Evolutionary conservation across 2,329 filamentous ascomycete species (phyloP).

Genomic region (Tolypocladium amazonense): DNA sequence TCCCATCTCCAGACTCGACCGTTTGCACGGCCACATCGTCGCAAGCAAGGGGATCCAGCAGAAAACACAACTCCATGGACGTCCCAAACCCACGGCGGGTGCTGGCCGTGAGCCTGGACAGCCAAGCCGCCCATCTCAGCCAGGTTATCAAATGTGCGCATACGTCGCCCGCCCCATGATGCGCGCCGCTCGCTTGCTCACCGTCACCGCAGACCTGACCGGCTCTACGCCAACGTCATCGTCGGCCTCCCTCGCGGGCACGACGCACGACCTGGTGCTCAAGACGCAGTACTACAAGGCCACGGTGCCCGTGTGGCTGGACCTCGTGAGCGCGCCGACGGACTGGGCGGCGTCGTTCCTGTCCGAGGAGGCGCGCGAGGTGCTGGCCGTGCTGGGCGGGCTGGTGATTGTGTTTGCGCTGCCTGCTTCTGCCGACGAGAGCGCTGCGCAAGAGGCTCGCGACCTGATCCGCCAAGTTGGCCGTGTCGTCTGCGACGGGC

Average conservation of each 20-base stretch:
- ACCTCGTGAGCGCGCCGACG: constrained; percentile 38
- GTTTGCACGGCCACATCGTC: not conserved
- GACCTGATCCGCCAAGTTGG: constrained; percentile 41
- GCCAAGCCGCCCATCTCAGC: constrained; percentile 33
- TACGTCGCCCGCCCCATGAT: not conserved
- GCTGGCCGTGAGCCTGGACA: constrained; percentile 43
- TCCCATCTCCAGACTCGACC: no score
- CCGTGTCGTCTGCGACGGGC: constrained; percentile 42
- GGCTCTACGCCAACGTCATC: constrained; percentile 30
- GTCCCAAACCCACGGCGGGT: constrained; percentile 45
- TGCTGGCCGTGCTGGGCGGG: constrained; percentile 48
- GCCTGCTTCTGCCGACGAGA: constrained; percentile 4
- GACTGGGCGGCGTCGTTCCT: constrained; percentile 52
- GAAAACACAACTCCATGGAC: constrained; percentile 10
- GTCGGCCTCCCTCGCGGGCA: constrained; percentile 41
- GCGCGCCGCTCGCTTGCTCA: not conserved
- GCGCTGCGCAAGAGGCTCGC: constrained; percentile 22
- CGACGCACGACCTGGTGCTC: constrained; percentile 44
- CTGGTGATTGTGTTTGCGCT: constrained; percentile 34
- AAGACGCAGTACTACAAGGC: constrained; percentile 52
- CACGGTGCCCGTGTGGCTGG: constrained; percentile 56
- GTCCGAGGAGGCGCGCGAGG: constrained; percentile 49
- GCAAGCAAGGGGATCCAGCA: no score
- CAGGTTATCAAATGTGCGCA: constrained; percentile 41
- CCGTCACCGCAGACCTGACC: constrained; percentile 35